These are phyloP conservation scores for Aspergillus niger DNA, from an alignment of 2,329 filamentous ascomycete genomes.

Conservation along the genomic window DNA sequence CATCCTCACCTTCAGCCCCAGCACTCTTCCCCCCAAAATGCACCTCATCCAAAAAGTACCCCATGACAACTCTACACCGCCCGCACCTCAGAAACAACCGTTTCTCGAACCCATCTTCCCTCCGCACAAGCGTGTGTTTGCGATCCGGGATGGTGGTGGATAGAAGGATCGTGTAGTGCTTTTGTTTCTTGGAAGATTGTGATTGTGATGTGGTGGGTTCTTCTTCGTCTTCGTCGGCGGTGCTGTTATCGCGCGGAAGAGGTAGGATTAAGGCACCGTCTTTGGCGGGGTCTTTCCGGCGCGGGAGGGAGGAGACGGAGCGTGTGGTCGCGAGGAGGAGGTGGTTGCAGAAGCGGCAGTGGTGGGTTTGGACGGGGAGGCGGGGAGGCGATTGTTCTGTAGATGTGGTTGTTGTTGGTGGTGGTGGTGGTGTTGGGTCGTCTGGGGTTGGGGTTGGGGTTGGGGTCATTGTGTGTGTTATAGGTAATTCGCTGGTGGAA, in stretches of 20 bases:
- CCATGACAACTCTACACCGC: slow-evolving; percentile 62
- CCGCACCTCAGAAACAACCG: slow-evolving; percentile 60
- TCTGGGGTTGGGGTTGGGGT: slow-evolving; percentile 2
- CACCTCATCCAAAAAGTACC: slow-evolving; percentile 61
- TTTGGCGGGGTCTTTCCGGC: slow-evolving; percentile 50
- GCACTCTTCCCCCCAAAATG: slow-evolving; percentile 42
- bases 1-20: slow-evolving; percentile 15
- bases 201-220: slow-evolving; percentile 22
- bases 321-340: slow-evolving; percentile 64
- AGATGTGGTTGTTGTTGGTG: neutral
- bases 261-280: slow-evolving; percentile 63
- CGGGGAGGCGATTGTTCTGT: slow-evolving; percentile 7
- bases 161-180: slow-evolving; percentile 54
- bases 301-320: slow-evolving; percentile 54
- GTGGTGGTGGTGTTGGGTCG: neutral
- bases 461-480: neutral
- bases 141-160: slow-evolving; percentile 52
- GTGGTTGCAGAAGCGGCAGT: slow-evolving; percentile 65
- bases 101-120: slow-evolving; percentile 69
- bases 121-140: slow-evolving; percentile 54
- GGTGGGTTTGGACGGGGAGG: slow-evolving; percentile 54
- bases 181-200: slow-evolving; percentile 20
- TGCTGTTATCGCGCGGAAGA: slow-evolving; percentile 13
- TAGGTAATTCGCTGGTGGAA: too few species aligned
- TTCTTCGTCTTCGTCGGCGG: slow-evolving; percentile 6